Conservation (phyloP, 441 rosid genomes). For the Euphorbia celastroides region DNA sequence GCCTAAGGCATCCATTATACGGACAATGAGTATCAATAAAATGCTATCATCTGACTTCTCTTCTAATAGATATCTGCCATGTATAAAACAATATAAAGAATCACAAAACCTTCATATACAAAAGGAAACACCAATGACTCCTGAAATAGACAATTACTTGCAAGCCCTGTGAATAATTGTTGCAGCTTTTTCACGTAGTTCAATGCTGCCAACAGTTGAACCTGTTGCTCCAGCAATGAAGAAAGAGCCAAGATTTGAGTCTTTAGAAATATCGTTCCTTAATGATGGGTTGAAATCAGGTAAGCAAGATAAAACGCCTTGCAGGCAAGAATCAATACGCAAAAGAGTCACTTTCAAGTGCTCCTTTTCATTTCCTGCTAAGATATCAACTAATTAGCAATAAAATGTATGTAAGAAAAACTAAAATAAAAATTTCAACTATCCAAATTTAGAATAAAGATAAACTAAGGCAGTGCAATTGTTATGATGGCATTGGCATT, state of each 20-base stretch:
- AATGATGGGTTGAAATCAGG: slow-evolving; percentile 96
- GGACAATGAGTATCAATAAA: slow-evolving; percentile 79
- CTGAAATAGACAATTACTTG: slow-evolving; percentile 62
- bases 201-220: slow-evolving; percentile 77
- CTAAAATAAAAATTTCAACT: not conserved
- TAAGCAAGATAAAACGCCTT: slow-evolving; percentile 98
- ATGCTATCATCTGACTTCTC: slow-evolving; percentile 99
- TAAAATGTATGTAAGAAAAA: not conserved
- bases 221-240: slow-evolving; percentile 99
- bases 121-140: slow-evolving; percentile 10
- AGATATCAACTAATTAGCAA: slow-evolving; percentile 25
- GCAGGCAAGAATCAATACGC: slow-evolving; percentile 96
- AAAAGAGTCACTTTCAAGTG: slow-evolving; percentile 98
- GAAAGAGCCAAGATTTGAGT: slow-evolving; percentile 52
- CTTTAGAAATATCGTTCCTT: slow-evolving; percentile 56
- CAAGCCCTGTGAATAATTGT: slow-evolving; percentile 74
- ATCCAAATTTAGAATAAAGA: not conserved
- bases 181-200: slow-evolving; percentile 89
- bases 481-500: not conserved
- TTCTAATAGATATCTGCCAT: slow-evolving; percentile 75
- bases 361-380: slow-evolving; percentile 93
- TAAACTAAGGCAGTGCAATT: not conserved
- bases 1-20: slow-evolving; percentile 94
- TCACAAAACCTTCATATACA: slow-evolving; percentile 8
- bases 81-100: slow-evolving; percentile 25